phyloP scores from a whole-genome alignment of 805 yeast genomes.

The Saccharomyces eubayanus region DNA sequence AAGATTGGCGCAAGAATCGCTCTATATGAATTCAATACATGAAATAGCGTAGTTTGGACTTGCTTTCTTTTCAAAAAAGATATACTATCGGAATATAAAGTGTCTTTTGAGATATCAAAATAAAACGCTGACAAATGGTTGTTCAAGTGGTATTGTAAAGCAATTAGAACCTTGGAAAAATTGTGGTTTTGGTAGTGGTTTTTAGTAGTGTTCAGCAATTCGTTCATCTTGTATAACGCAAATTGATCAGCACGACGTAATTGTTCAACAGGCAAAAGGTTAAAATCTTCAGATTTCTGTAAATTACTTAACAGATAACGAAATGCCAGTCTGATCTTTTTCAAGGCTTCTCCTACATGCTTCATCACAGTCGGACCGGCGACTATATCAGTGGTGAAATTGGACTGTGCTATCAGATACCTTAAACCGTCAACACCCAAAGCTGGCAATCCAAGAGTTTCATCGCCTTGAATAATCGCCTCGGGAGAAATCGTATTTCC shows the following conservation, averaged over 20 bases:
- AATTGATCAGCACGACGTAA: conserved; percentile 50
- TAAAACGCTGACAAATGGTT: conserved; percentile 71
- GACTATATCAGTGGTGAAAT: conserved; percentile 72
- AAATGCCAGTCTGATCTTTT: conserved; percentile 76
- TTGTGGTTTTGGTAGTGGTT: conserved; percentile 48
- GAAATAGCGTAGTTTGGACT: conserved; percentile 57
- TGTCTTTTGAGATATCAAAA: conserved; percentile 80
- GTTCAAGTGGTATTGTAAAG: conserved; percentile 63
- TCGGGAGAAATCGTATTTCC: conserved; percentile 74
- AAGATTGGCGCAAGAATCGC: conserved; percentile 69
- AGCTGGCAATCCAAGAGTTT: conserved; percentile 42
- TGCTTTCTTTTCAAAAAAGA: conserved; percentile 32
- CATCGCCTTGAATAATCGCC: conserved; percentile 56
- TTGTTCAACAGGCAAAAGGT: conserved; percentile 34
- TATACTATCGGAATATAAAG: conserved; percentile 61
- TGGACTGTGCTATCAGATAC: conserved; percentile 82
- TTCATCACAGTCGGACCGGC: conserved; percentile 63
- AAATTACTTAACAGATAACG: conserved; percentile 76
- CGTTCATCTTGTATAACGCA: conserved; percentile 46
- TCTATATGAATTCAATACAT: conserved; percentile 53
- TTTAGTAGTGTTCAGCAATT: conserved; percentile 37
- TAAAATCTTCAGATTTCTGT: conserved; percentile 32
- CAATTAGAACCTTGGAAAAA: conserved; percentile 63
- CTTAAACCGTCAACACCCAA: conserved; percentile 89
- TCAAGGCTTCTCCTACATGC: conserved; percentile 71